Evolutionary conservation across 768 basidiomycete species (phyloP), one percentile per base, ranked within the genome.

Genomic region (Tephrocybe sp.): DNA sequence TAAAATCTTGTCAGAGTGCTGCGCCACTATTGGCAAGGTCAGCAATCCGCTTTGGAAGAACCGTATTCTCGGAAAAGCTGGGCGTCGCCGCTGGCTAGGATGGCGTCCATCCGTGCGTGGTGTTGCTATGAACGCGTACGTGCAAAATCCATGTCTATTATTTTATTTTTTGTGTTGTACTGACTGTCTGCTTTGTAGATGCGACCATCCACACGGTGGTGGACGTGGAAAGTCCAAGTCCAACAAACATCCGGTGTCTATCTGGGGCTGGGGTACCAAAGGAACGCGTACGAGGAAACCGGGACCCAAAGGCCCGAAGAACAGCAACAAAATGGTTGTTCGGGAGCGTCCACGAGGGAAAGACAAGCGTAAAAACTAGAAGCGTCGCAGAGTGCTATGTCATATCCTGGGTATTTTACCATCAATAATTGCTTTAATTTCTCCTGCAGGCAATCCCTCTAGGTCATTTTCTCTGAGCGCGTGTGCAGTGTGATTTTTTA

Each of bases 161-260:
- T 42, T 23, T 43, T 15, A 42, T 18, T 42, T n/a, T 46, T 29
- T 10, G 24, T n/a, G 13, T 21, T 46, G 18, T 11, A 23, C 51
- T 54, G 19, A 50, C 36, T 50, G 25, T n/a, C n/a, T n/a, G n/a
- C 18, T 33, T 4, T 23, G 8, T 49, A 93, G 91, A 39, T 79
- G 78, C 47, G 92, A 94, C 68, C 92, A 94, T 69, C 94, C 95
- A 53, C 94, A 97, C 64, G 94, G 94, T 69, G 94, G 95, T 74
- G 95, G 95, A 68, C 88, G 95, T 70, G 95, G 95, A 58, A 97
- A 95, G 69, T 91, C 88, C 52, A 98, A 99, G 77, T 91, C 91
- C 50, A 85, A 94, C 80, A 95, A 91, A 64, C 86, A 94, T 64
- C 92, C 94, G 2, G 84, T 89, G 22, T 93, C 91, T 10, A 82